Percentiles rank a stretch among this genome's conserved stretches.
These are phyloP conservation scores for Dorcoceras hygrometricum DNA, from an alignment of 257 asterid genomes.

Conservation along the genomic window DNA sequence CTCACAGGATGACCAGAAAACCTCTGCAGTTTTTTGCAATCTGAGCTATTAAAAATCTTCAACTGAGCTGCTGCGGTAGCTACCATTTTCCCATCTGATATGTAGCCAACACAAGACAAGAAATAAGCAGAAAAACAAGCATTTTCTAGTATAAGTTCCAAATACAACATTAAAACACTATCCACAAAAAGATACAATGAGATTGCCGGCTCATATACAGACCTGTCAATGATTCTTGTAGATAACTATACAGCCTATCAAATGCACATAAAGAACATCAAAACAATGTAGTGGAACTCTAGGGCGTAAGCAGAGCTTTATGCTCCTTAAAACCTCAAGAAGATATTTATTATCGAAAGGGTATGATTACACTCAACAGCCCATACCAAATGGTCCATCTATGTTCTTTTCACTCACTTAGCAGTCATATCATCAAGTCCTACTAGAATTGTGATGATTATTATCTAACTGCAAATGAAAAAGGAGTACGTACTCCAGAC, in stretches of 20 bases:
- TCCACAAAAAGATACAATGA: not conserved
- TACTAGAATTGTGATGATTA: not conserved
- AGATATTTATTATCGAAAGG: not conserved
- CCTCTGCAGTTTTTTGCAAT: constrained; percentile 72
- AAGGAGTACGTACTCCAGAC: not conserved
- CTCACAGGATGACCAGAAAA: constrained; percentile 98
- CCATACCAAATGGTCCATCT: not conserved
- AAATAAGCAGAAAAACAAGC: not conserved
- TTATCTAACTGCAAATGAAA: not conserved
- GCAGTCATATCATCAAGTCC: not conserved
- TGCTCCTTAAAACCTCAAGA: not conserved
- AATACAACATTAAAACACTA: not conserved
- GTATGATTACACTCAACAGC: no score
- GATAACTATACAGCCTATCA: not conserved
- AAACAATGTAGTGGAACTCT: not conserved
- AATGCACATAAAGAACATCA: not conserved
- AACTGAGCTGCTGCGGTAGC: constrained; percentile 81
- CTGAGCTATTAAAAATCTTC: constrained; percentile 59
- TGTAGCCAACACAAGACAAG: constrained; percentile 10
- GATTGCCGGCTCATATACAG: constrained; percentile 1
- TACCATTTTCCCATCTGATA: constrained; percentile 72
- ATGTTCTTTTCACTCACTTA: not conserved
- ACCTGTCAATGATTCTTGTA: not conserved
- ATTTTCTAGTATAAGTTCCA: not conserved
- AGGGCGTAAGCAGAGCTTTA: not conserved